Evolutionary conservation across 73 alveolate species (phyloP).

Genomic region (Uronychia setigera): DNA sequence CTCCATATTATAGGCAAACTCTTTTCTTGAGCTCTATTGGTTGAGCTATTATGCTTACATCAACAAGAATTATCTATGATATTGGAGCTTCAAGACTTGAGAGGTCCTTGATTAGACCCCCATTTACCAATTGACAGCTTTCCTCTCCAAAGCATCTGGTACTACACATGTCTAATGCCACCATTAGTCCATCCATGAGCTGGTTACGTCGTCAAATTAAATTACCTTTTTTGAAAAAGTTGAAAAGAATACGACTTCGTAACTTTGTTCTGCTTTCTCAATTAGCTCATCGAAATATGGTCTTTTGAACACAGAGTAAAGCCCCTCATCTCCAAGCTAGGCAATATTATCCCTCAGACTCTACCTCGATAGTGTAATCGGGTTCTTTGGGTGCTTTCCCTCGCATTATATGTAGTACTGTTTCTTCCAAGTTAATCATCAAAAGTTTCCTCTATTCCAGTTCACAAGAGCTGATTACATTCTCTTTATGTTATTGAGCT

Average conservation of each 20-base stretch:
- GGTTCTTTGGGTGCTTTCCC: background rate
- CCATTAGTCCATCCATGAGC: background rate
- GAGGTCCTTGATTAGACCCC: background rate
- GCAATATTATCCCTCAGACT: background rate
- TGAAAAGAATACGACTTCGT: background rate
- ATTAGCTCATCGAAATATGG: background rate
- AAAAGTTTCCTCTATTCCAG: background rate
- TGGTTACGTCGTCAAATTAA: no score
- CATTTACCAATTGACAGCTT: background rate
- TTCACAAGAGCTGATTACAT: background rate
- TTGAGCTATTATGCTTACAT: background rate
- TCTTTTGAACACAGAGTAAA: background rate
- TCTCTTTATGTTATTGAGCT: background rate
- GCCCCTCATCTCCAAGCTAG: background rate
- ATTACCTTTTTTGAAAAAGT: background rate
- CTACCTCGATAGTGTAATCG: background rate
- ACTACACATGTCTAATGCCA: background rate
- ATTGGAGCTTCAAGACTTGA: background rate
- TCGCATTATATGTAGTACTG: background rate
- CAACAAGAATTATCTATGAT: background rate
- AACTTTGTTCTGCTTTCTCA: background rate
- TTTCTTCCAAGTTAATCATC: background rate
- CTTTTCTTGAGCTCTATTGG: background rate
- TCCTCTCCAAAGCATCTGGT: background rate
- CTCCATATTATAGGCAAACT: background rate